A percentile compares a stretch with the other conserved stretches of the same genome.
Evolutionary conservation across 441 rosid genomes (phyloP).

Genomic region (Syzygium malaccense): DNA sequence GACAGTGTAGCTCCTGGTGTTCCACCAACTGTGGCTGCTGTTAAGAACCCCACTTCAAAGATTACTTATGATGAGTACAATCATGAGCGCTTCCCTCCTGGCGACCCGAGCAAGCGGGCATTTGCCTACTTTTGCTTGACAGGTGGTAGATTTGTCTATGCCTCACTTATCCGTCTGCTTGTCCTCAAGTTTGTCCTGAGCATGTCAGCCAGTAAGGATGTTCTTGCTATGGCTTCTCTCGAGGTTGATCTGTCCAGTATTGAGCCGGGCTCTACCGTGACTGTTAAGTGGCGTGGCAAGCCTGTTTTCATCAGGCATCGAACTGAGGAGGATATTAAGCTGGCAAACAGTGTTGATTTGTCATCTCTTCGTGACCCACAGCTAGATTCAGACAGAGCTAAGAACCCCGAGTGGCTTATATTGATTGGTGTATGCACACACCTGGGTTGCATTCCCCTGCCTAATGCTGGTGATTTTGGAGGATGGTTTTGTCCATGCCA

Average conservation of each 20-base stretch:
- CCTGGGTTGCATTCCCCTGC: constrained; percentile 90
- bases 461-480: constrained; percentile 95
- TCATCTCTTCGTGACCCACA: constrained; percentile 89
- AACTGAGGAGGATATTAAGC: constrained; percentile 79
- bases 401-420: constrained; percentile 92
- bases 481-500: constrained; percentile 99
- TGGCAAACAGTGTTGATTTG: constrained; percentile 80
- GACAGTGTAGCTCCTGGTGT: constrained; percentile 40
- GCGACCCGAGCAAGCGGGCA: constrained; percentile 96
- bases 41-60: constrained; percentile 78
- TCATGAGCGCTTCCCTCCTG: constrained; percentile 90
- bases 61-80: constrained; percentile 76
- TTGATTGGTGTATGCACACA: constrained; percentile 96
- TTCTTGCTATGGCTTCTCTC: constrained; percentile 87
- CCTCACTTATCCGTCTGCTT: constrained; percentile 79
- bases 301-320: constrained; percentile 91
- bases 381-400: constrained; percentile 72
- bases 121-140: constrained; percentile 89
- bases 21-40: constrained; percentile 66
- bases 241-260: constrained; percentile 93
- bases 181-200: constrained; percentile 82
- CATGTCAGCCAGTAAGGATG: constrained; percentile 99
- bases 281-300: constrained; percentile 98
- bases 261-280: constrained; percentile 84
- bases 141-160: constrained; percentile 94